A percentile compares a stretch with the other conserved stretches of the same genome.
These are phyloP conservation scores for Termitomyces sp. DNA, from an alignment of 768 basidiomycete species.

Conservation along the genomic window DNA sequence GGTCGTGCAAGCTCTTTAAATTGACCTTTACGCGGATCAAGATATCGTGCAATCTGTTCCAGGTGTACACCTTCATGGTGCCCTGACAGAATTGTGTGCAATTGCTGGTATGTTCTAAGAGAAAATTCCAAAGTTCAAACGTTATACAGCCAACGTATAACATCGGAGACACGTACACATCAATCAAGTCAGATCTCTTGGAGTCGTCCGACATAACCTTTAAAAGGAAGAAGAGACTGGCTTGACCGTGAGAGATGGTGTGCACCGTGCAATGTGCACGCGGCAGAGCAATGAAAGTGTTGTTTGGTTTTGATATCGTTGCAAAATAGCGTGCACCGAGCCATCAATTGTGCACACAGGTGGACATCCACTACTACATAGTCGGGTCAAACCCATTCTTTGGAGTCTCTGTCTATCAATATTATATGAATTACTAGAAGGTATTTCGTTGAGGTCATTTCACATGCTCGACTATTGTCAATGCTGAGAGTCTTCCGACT, in stretches of 20 bases:
- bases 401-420: background rate
- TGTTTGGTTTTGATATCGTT: background rate
- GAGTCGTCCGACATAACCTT: constrained; percentile 39
- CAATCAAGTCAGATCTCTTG: constrained; percentile 65
- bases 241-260: background rate
- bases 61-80: constrained; percentile 51
- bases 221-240: background rate
- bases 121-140: background rate
- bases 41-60: constrained; percentile 54
- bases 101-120: constrained; percentile 56
- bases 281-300: background rate
- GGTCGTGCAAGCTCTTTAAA: constrained; percentile 55
- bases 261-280: background rate
- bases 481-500: background rate
- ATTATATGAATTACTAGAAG: background rate
- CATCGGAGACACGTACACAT: constrained; percentile 44
- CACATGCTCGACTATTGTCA: background rate
- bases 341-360: no score
- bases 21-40: constrained; percentile 50
- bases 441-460: background rate
- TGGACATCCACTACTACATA: no score
- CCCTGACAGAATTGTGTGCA: constrained; percentile 55
- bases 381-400: background rate
- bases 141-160: background rate
- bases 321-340: no score